Evolutionary conservation across 2,329 filamentous ascomycete genomes (phyloP).

Genomic region (Alternaria panax): DNA sequence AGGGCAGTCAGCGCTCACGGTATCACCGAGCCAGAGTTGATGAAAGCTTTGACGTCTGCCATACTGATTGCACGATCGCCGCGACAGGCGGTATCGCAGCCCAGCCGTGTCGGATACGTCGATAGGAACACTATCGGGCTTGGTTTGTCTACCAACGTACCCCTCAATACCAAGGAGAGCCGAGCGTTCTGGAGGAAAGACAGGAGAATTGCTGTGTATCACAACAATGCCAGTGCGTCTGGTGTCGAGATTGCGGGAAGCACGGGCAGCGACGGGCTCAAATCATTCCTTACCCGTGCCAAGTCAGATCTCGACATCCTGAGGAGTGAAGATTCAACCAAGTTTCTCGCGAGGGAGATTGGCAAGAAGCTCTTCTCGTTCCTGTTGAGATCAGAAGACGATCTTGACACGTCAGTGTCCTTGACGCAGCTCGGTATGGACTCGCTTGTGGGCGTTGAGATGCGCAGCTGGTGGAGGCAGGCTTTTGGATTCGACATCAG

Average conservation of each 20-base stretch:
- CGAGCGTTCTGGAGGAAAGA: neutral
- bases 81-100: neutral
- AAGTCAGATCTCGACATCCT: neutral
- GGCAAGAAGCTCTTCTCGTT: constrained; percentile 20
- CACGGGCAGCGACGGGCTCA: no score
- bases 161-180: neutral
- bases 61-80: neutral
- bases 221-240: no score
- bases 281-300: neutral
- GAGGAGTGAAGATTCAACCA: neutral
- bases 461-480: constrained; percentile 50
- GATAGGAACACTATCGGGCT: neutral
- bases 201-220: neutral
- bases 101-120: neutral
- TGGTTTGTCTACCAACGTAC: neutral
- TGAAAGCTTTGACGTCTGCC: no score
- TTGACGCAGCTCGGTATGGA: constrained; percentile 42
- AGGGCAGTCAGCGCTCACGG: neutral
- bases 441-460: constrained; percentile 38
- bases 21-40: neutral
- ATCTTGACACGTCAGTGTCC: constrained; percentile 21
- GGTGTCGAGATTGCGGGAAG: neutral
- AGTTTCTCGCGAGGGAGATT: constrained; percentile 25
- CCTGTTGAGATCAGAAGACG: constrained; percentile 16
- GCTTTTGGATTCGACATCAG: constrained; percentile 36